Conservation (phyloP, 306 rosid species). For the Castanopsis chinensis region DNA sequence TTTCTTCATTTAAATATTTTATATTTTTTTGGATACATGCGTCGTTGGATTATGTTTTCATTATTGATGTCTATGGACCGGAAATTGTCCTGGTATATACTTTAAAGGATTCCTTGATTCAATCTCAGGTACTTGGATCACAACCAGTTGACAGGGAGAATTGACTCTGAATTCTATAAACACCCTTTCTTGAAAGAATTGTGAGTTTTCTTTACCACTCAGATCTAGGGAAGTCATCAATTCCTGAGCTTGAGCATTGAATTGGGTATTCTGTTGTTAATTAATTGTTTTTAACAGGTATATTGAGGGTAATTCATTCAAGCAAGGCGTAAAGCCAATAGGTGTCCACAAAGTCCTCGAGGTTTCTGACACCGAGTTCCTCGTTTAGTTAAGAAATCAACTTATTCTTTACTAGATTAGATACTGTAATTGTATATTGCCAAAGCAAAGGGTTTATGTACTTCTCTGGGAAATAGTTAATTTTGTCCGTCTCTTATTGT, state of each 20-base stretch:
- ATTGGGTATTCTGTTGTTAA: constrained; percentile 12
- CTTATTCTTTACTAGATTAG: constrained; percentile 16
- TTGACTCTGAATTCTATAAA: constrained; percentile 82
- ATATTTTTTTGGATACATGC: too few relatives aligned
- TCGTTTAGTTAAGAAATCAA: constrained; percentile 49
- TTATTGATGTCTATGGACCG: neutral
- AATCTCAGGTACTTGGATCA: constrained; percentile 84
- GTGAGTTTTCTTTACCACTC: constrained; percentile 52
- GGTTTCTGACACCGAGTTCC: constrained; percentile 86
- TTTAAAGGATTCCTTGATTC: constrained; percentile 10
- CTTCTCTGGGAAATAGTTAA: constrained; percentile 31
- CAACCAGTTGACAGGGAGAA: constrained; percentile 96
- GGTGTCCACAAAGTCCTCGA: constrained; percentile 90
- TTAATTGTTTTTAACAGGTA: constrained; percentile 46
- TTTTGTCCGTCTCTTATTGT: constrained; percentile 24
- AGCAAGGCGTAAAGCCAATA: constrained; percentile 79
- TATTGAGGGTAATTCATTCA: constrained; percentile 83
- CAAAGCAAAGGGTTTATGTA: constrained; percentile 33
- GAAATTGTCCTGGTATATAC: neutral
- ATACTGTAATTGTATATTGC: constrained; percentile 32
- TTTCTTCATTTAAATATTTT: neutral
- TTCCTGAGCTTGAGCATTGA: constrained; percentile 6
- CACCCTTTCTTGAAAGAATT: constrained; percentile 94
- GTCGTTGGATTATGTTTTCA: neutral
- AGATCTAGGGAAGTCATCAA: neutral